Base-by-base conservation (phyloP, 768 basidiomycete genomes). In the Gloeostereum incarnatum region DNA sequence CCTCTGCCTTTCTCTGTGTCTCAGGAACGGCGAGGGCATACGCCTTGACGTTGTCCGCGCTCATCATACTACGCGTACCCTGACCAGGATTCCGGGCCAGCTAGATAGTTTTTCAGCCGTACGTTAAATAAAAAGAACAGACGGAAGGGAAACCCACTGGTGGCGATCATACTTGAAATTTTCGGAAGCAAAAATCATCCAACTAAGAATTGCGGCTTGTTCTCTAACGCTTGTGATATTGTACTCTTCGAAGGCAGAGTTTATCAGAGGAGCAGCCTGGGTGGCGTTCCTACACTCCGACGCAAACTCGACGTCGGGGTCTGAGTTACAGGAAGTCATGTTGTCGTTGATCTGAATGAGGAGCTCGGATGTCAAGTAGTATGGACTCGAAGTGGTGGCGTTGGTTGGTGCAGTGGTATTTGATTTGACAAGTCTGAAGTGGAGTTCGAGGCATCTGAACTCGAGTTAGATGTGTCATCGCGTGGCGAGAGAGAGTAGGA, bases 291-390 rank as follows among this genome's bases (percentile, higher is more conserved):
- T 31, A 23, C 40, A 41, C 14, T 41, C 40, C 6, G 33, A 31
- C 5, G 17, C 34, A 25, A 41, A 36, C 26, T 8, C 14, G 9
- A n/a, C 9, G 26, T 27, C 26, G 14, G 9, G 14, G 26, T 8
- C 8, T 8, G 26, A 27, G 26, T 27, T 27, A 31, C 51, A 53
- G 27, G 47, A 10, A 14, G 41, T 35, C 16, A 46, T 39, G 20
- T 43, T 45, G 16, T 19, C 16, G 29, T 43, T 45, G 31, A 53
- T 49, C 20, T 49, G 41, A n/a, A n/a, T n/a, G n/a, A n/a, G n/a
- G n/a, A n/a, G n/a, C n/a, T n/a, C n/a, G n/a, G n/a, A n/a, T n/a
- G n/a, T n/a, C n/a, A n/a, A n/a, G n/a, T n/a, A n/a, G n/a, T n/a
- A n/a, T n/a, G n/a, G n/a, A n/a, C n/a, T n/a, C n/a, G n/a, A n/a